Evolutionary conservation across 495 filamentous ascomycete genomes (phyloP).

Genomic region (Pyrenula massariospora): DNA sequence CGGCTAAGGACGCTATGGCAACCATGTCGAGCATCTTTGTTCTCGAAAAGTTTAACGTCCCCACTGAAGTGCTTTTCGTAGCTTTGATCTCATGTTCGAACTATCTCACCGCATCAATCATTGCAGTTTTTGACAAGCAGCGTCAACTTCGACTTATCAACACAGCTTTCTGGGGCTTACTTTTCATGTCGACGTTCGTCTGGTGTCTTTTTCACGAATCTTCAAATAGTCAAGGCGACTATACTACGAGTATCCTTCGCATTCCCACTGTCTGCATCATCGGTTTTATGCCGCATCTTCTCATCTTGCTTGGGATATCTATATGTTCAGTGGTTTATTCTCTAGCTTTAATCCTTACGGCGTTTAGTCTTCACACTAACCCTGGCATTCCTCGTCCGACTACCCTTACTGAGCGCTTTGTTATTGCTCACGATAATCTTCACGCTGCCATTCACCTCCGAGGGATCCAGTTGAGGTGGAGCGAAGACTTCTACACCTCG

Average conservation of each 20-base stretch:
- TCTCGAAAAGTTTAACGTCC: constrained; percentile 58
- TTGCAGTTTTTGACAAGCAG: constrained; percentile 72
- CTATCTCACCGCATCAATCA: constrained; percentile 71
- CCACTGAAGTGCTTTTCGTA: constrained; percentile 80
- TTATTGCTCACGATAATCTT: constrained; percentile 69
- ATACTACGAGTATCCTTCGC: constrained; percentile 41
- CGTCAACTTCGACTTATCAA: constrained; percentile 66
- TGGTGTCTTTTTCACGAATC: constrained; percentile 52
- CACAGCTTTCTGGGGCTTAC: constrained; percentile 78
- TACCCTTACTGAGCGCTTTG: constrained; percentile 43
- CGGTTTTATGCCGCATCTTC: constrained; percentile 84
- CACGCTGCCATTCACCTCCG: constrained; percentile 80
- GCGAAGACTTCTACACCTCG: constrained; percentile 91
- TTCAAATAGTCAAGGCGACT: constrained; percentile 20
- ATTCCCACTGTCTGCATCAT: constrained; percentile 93
- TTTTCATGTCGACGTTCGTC: constrained; percentile 71
- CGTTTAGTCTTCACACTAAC: constrained; percentile 48
- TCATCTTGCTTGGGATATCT: constrained; percentile 68
- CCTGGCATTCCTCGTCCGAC: constrained; percentile 18
- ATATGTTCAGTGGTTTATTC: constrained; percentile 64
- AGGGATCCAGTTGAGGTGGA: constrained; percentile 62
- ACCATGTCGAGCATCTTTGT: constrained; percentile 13
- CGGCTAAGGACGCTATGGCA: constrained; percentile 26
- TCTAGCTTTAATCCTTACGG: constrained; percentile 63
- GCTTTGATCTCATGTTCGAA: constrained; percentile 79